A percentile compares a stretch with the other conserved stretches of the same genome.
These are phyloP conservation scores for Trichoderma virens DNA, from an alignment of 495 filamentous ascomycete genomes.

Conservation along the genomic window DNA sequence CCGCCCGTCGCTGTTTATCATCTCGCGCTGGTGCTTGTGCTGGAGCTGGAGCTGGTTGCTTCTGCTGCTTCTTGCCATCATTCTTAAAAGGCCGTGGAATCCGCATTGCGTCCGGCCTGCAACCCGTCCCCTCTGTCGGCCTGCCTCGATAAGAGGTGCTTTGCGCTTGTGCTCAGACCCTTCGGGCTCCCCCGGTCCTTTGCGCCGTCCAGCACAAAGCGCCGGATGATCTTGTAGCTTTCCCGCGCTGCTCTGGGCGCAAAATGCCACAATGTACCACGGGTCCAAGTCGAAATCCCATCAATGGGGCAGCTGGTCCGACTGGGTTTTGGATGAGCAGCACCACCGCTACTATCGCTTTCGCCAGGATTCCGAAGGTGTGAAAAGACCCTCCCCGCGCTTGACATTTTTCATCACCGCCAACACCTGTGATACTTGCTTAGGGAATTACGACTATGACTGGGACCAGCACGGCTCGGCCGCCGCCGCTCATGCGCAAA, in stretches of 20 bases:
- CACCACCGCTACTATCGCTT: constrained; percentile 3
- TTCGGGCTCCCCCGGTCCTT: not conserved
- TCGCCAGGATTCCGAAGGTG: constrained; percentile 9
- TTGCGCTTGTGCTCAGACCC: not conserved
- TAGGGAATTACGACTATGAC: constrained; percentile 12
- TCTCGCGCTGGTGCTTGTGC: not conserved
- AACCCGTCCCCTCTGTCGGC: not conserved
- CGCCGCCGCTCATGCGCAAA: not conserved
- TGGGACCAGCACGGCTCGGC: not conserved
- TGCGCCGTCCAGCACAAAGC: not conserved
- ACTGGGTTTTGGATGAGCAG: constrained; percentile 1
- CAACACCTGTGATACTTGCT: not conserved
- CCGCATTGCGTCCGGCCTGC: not conserved
- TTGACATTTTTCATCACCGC: not conserved
- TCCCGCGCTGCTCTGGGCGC: constrained; percentile 5
- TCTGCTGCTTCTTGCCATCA: not conserved
- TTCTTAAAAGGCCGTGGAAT: not conserved
- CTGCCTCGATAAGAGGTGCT: not conserved
- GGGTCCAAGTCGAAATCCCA: constrained; percentile 2
- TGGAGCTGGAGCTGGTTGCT: not conserved
- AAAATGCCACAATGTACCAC: constrained; percentile 8
- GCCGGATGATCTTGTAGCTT: constrained; percentile 2
- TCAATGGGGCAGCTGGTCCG: constrained; percentile 8
- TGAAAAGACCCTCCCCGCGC: not conserved
- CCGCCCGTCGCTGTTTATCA: constrained; percentile 8